Base-by-base conservation (phyloP, 2,329 filamentous ascomycete species). In the Lecanicillium sp. region DNA sequence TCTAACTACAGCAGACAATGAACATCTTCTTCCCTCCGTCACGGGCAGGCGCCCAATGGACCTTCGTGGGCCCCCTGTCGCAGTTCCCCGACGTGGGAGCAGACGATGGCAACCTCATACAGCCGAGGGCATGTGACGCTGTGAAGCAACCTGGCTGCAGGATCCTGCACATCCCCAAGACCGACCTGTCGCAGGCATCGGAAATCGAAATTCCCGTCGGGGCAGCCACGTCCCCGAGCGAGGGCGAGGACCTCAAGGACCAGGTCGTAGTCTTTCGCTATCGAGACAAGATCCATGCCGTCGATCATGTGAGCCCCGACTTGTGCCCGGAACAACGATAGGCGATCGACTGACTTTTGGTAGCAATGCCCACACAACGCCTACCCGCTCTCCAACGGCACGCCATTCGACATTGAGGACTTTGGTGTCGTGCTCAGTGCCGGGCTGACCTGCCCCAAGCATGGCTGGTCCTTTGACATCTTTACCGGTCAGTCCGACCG, bases 381-480 rank as follows among this genome's bases (percentile, higher is more conserved):
- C 0, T 87, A 77, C 49, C 83, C 84, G 0, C 70, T 87, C 2
- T 84, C 81, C 0, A 72, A 77, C 36, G 82, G 79, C 0, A 74
- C 65, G 0, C 69, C 81, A 0, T 86, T 86, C 50, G 84, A 87
- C 46, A 86, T 87, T 55, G 84, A 87, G 55, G 84, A 87, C 51
- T 87, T 86, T 58, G 83, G 84, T 0, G 66, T 84, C 2, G 69
- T 74, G 4, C 61, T 84, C 6, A 83, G 79, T 47, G 73, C 79
- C 0, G 84, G 82, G 0, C 65, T 87, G 3, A 75, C 72, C 0
- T 87, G 84, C 60, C 81, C 83, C 0, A 85, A 85, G 53, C 83
- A 87, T 52, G 78, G 71, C 4, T 87, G 84, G 84, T 83, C 81
- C 0, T 87, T 87, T 61, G 84, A 87, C 58, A 56, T 87, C 2